Conservation (phyloP, 2,329 filamentous ascomycete genomes). For the Aspergillus sp. region DNA sequence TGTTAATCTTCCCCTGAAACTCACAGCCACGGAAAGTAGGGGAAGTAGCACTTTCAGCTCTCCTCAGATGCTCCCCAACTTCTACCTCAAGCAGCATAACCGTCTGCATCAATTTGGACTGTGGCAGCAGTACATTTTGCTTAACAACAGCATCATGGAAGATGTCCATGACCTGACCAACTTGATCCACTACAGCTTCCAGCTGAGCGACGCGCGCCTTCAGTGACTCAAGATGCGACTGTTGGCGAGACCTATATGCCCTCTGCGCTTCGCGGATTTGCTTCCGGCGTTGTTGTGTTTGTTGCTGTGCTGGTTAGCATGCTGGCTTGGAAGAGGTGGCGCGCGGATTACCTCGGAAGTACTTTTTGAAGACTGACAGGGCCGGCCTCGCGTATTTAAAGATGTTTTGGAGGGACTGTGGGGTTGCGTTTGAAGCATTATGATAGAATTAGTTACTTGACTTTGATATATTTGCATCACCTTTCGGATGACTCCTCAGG, state of each 20-base stretch:
- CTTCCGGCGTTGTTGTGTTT: slow-evolving; percentile 4
- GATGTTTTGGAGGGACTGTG: not conserved
- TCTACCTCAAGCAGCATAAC: slow-evolving; percentile 5
- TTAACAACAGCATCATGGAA: slow-evolving; percentile 4
- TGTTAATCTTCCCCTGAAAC: not conserved
- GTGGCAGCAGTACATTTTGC: not conserved
- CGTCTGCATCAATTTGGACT: slow-evolving; percentile 2
- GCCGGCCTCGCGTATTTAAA: not conserved
- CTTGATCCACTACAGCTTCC: slow-evolving; percentile 3
- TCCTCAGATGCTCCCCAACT: slow-evolving; percentile 3
- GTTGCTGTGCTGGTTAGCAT: not conserved
- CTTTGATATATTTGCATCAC: no score
- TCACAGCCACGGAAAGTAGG: not conserved
- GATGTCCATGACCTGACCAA: slow-evolving; percentile 4
- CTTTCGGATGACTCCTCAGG: no score
- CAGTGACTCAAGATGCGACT: slow-evolving; percentile 6
- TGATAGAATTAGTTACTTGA: not conserved
- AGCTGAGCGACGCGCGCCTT: slow-evolving; percentile 7
- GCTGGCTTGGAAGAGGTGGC: not conserved
- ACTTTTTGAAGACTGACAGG: not conserved
- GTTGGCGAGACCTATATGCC: slow-evolving; percentile 10
- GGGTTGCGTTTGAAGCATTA: not conserved
- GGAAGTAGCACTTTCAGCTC: not conserved
- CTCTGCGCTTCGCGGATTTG: slow-evolving; percentile 11
- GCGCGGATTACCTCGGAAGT: not conserved